phyloP scores from a whole-genome alignment of 1,139 yeast species.

The Candida freyschussii region DNA sequence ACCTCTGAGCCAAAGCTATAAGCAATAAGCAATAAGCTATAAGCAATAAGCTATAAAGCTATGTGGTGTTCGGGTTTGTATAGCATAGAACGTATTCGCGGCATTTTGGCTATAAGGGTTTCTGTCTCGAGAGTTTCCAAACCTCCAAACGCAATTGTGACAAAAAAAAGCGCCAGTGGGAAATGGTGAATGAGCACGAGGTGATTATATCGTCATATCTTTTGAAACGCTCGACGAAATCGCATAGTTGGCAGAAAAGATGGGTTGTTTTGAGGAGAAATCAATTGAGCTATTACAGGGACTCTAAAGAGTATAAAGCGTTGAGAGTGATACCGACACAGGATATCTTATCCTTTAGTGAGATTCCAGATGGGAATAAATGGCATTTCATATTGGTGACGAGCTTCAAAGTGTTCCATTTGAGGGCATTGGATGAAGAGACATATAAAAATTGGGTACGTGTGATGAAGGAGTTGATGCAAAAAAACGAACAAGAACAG shows the following conservation, averaged over 20 bases:
- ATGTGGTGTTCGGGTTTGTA: too few relatives aligned
- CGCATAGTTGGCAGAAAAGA: constrained; percentile 39
- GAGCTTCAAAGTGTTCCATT: constrained; percentile 37
- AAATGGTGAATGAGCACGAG: constrained; percentile 13
- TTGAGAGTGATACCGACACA: constrained; percentile 37
- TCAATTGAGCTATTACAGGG: constrained; percentile 56
- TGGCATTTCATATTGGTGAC: constrained; percentile 33
- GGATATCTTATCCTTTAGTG: constrained; percentile 29
- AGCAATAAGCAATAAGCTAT: too few relatives aligned
- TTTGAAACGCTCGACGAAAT: constrained; percentile 19
- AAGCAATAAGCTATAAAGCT: too few relatives aligned
- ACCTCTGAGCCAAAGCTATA: too few relatives aligned
- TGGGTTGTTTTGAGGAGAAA: constrained; percentile 58
- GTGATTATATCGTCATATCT: constrained; percentile 16
- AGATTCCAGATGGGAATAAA: constrained; percentile 34
- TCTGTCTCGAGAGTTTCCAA: too few relatives aligned
- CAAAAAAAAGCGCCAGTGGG: too few relatives aligned
- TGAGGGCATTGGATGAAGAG: constrained; percentile 34
- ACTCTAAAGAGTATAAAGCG: constrained; percentile 52
- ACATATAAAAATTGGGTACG: constrained; percentile 41
- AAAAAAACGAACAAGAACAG: background rate
- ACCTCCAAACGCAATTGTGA: too few relatives aligned
- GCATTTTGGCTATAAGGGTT: too few relatives aligned
- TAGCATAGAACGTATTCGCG: too few relatives aligned
- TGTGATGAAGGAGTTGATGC: constrained; percentile 20